These are phyloP conservation scores for Trametes sp. DNA, from an alignment of 1,284 basidiomycete genomes.

Conservation along the genomic window DNA sequence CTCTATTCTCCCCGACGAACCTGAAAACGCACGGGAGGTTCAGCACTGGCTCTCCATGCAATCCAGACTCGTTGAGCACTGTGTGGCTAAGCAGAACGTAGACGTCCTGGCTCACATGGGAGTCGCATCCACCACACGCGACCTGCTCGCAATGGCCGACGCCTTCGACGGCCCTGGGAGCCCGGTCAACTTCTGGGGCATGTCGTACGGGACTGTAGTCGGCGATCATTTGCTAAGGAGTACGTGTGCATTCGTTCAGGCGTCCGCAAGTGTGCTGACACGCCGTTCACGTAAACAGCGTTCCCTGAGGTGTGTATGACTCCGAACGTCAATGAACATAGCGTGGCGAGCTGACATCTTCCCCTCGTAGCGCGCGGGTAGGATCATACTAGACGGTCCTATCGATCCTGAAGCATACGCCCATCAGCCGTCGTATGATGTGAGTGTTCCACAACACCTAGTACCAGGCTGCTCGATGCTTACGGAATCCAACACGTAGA, in stretches of 20 bases:
- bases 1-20: neutral
- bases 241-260: constrained; percentile 1
- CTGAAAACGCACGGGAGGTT: neutral
- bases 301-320: neutral
- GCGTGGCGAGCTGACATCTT: neutral
- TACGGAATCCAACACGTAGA: neutral
- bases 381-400: neutral
- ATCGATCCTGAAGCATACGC: neutral
- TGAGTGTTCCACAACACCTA: neutral
- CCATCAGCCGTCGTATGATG: neutral
- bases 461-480: neutral
- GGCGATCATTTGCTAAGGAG: constrained; percentile 24
- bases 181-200: constrained; percentile 23
- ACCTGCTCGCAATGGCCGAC: constrained; percentile 26
- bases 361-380: neutral
- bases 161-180: constrained; percentile 23
- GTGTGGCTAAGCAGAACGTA: neutral
- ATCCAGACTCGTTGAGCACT: constrained; percentile 11
- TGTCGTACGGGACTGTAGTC: constrained; percentile 16
- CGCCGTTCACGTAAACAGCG: no score
- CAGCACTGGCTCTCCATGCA: constrained; percentile 4
- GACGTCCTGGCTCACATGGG: constrained; percentile 21
- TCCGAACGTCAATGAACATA: neutral
- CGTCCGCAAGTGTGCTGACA: no score
- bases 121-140: constrained; percentile 21